phyloP scores from a whole-genome alignment of 2,329 filamentous ascomycete species.

The Ascomycota sp. region DNA sequence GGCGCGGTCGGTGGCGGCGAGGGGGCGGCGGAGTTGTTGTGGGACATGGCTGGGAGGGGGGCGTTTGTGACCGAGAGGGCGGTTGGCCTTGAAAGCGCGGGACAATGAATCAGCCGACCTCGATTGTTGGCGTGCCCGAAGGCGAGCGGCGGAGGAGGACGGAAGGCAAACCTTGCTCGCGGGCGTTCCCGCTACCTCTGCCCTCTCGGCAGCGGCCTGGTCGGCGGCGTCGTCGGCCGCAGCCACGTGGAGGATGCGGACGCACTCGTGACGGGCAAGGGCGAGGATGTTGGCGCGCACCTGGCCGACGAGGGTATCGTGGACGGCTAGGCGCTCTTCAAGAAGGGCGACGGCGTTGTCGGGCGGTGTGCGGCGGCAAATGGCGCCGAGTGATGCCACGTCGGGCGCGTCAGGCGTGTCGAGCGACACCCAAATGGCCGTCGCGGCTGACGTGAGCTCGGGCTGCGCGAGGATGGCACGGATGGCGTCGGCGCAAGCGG shows the following conservation, averaged over 20 bases:
- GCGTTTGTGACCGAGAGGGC: no score
- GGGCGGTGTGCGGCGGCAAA: neutral
- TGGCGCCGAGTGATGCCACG: neutral
- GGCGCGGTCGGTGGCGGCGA: conserved; percentile 1
- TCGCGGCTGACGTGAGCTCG: conserved; percentile 6
- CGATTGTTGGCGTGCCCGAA: neutral
- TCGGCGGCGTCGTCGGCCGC: conserved; percentile 4
- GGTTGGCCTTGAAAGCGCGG: no score
- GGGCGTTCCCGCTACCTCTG: no score
- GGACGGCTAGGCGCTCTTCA: conserved; percentile 4
- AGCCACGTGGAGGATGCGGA: conserved; percentile 7
- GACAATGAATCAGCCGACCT: no score
- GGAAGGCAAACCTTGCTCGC: no score
- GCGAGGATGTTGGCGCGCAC: conserved; percentile 11
- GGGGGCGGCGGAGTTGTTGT: neutral
- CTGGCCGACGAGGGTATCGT: conserved; percentile 8
- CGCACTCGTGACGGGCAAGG: conserved; percentile 10
- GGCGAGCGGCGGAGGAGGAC: no score
- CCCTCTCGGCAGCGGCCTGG: conserved; percentile 1
- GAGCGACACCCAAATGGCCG: conserved; percentile 15
- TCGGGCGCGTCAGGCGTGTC: conserved; percentile 4
- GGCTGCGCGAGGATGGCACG: no score
- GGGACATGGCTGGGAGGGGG: no score
- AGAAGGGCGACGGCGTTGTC: conserved; percentile 4
- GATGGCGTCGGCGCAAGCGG: no score